These are phyloP conservation scores for Leucogyrophana mollusca DNA, from an alignment of 768 basidiomycete species.

Conservation along the genomic window DNA sequence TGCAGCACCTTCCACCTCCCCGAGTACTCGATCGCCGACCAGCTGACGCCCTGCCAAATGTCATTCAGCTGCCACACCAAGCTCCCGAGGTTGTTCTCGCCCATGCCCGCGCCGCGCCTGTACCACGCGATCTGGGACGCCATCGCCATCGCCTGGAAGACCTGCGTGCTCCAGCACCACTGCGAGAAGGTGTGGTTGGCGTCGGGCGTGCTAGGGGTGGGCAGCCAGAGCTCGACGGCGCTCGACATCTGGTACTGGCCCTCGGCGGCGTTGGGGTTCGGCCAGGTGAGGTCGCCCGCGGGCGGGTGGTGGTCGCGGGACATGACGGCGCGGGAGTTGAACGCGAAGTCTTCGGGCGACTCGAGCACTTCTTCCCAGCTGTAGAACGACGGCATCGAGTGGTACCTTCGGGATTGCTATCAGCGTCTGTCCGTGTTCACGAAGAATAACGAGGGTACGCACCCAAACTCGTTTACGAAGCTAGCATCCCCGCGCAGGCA, in stretches of 20 bases:
- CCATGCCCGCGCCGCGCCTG: slow-evolving; percentile 52
- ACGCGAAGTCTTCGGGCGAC: slow-evolving; percentile 50
- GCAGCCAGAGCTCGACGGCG: slow-evolving; percentile 53
- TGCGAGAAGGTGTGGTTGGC: slow-evolving; percentile 59
- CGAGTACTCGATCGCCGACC: slow-evolving; percentile 55
- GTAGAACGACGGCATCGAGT: slow-evolving; percentile 64
- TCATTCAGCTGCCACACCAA: slow-evolving; percentile 62
- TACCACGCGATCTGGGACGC: slow-evolving; percentile 58
- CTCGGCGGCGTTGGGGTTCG: slow-evolving; percentile 52
- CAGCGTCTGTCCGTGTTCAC: neutral
- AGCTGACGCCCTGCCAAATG: slow-evolving; percentile 59
- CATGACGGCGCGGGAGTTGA: slow-evolving; percentile 55
- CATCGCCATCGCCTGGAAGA: slow-evolving; percentile 61
- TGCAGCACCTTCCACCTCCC: slow-evolving; percentile 61
- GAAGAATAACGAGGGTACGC: slow-evolving; percentile 8
- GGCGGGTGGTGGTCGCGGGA: slow-evolving; percentile 59
- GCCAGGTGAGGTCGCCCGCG: slow-evolving; percentile 49
- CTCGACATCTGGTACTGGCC: slow-evolving; percentile 53
- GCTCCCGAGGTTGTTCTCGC: slow-evolving; percentile 58
- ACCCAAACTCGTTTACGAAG: slow-evolving; percentile 63
- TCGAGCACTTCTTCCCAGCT: slow-evolving; percentile 57
- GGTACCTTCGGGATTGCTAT: slow-evolving; percentile 37
- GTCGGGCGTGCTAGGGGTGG: slow-evolving; percentile 46
- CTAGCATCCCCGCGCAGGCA: slow-evolving; percentile 19
- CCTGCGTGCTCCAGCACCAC: slow-evolving; percentile 62